Evolutionary conservation across 805 yeast species (phyloP).

Genomic region (Nakazawaea populi): DNA sequence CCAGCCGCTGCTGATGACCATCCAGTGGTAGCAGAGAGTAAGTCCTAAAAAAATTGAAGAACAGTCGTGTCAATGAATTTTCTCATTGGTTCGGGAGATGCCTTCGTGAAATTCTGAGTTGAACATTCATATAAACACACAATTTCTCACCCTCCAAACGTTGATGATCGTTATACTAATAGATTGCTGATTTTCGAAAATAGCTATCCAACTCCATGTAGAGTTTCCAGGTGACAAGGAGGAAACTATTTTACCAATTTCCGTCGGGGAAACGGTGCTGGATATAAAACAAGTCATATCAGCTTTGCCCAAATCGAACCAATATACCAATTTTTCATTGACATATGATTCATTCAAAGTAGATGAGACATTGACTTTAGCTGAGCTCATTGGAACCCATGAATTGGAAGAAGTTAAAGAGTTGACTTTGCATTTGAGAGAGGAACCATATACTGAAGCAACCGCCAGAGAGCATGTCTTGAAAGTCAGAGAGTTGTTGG

Average conservation of each 20-base stretch:
- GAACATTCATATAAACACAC: not conserved
- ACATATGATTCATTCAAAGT: slow-evolving; percentile 28
- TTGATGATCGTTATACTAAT: not conserved
- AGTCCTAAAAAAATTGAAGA: not conserved
- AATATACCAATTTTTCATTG: slow-evolving; percentile 56
- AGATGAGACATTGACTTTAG: slow-evolving; percentile 17
- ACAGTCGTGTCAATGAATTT: not conserved
- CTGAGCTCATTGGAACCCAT: slow-evolving; percentile 23
- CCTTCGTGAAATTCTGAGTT: no score
- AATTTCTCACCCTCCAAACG: not conserved
- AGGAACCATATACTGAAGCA: slow-evolving; percentile 54
- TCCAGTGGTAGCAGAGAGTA: not conserved
- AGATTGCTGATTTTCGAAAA: not conserved
- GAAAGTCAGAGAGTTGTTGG: slow-evolving; percentile 56
- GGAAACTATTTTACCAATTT: slow-evolving; percentile 20
- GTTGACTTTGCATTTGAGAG: slow-evolving; percentile 39
- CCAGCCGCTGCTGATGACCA: not conserved
- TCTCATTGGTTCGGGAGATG: no score
- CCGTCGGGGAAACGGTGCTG: slow-evolving; percentile 38
- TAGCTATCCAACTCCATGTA: slow-evolving; percentile 19
- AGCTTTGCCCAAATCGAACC: slow-evolving; percentile 51
- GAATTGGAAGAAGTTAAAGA: slow-evolving; percentile 20
- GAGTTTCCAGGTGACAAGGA: slow-evolving; percentile 21
- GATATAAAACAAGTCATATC: slow-evolving; percentile 55
- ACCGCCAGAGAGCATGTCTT: slow-evolving; percentile 57